phyloP scores from a whole-genome alignment of 2,329 filamentous ascomycete genomes.

The Raffaelea deltoideospora region DNA sequence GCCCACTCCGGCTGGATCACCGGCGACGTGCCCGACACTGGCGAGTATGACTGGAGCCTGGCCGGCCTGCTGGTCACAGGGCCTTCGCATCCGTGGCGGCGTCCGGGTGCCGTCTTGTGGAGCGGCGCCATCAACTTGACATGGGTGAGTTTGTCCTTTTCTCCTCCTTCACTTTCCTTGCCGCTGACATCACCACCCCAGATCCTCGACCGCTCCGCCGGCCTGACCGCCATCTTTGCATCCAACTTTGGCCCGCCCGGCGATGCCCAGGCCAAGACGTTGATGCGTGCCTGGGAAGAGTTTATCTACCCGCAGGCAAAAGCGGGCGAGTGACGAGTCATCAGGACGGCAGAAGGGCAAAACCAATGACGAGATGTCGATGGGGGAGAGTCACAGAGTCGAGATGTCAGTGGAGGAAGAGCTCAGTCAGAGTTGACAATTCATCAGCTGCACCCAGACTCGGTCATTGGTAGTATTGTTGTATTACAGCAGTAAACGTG shows the following conservation, averaged over 20 bases:
- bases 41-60: constrained; percentile 24
- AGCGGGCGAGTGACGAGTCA: constrained; percentile 1
- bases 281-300: constrained; percentile 21
- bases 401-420: too few species aligned
- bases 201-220: constrained; percentile 20
- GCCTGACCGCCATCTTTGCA: constrained; percentile 24
- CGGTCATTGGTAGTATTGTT: too few species aligned
- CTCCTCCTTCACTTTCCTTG: not conserved
- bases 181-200: constrained; percentile 3
- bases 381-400: too few species aligned
- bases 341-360: not conserved
- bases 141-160: constrained; percentile 22
- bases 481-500: too few species aligned
- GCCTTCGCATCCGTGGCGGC: constrained; percentile 20
- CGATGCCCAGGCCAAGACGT: constrained; percentile 18
- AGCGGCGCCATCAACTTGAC: constrained; percentile 28
- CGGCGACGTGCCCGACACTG: constrained; percentile 16
- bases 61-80: constrained; percentile 26
- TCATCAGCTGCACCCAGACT: too few species aligned
- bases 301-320: constrained; percentile 20
- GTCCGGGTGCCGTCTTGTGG: constrained; percentile 25
- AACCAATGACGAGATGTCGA: too few species aligned
- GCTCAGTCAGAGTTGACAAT: too few species aligned
- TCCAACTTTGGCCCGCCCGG: constrained; percentile 26
- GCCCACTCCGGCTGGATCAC: constrained; percentile 13